These are phyloP conservation scores for Arabidopsis arenosa DNA, from an alignment of 345 rosid genomes.

Conservation along the genomic window DNA sequence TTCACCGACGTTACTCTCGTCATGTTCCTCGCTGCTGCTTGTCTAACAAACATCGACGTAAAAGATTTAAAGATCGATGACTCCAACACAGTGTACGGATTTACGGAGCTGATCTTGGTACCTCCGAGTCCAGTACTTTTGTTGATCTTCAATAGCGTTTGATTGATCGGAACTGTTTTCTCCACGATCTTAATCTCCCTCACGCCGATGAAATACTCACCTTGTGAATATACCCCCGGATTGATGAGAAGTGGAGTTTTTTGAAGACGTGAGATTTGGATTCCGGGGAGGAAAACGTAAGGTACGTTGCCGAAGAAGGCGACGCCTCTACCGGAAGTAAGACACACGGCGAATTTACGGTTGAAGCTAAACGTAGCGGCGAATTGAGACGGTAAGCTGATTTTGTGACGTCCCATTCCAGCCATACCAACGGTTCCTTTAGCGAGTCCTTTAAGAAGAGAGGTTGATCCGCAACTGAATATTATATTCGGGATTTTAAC, in stretches of 20 bases:
- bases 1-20: constrained; percentile 51
- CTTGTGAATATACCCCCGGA: constrained; percentile 49
- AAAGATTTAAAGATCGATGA: constrained; percentile 58
- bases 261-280: constrained; percentile 50
- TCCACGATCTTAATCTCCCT: constrained; percentile 51
- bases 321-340: constrained; percentile 56
- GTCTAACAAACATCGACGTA: constrained; percentile 48
- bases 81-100: constrained; percentile 70
- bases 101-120: constrained; percentile 75
- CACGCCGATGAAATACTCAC: constrained; percentile 70
- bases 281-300: constrained; percentile 58
- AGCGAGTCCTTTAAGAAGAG: constrained; percentile 58
- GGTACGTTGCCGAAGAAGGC: constrained; percentile 66
- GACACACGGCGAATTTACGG: constrained; percentile 67
- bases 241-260: constrained; percentile 66
- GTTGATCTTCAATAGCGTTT: constrained; percentile 50
- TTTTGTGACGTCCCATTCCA: constrained; percentile 60
- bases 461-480: constrained; percentile 53
- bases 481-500: constrained; percentile 49
- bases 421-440: constrained; percentile 60
- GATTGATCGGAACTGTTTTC: constrained; percentile 50
- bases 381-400: constrained; percentile 60
- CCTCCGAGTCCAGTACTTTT: constrained; percentile 57
- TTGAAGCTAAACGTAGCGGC: constrained; percentile 60
- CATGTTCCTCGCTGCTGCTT: constrained; percentile 54